Base-by-base conservation (phyloP, 192 early-diverging fungal genomes). In the Allomyces macrogynus region DNA sequence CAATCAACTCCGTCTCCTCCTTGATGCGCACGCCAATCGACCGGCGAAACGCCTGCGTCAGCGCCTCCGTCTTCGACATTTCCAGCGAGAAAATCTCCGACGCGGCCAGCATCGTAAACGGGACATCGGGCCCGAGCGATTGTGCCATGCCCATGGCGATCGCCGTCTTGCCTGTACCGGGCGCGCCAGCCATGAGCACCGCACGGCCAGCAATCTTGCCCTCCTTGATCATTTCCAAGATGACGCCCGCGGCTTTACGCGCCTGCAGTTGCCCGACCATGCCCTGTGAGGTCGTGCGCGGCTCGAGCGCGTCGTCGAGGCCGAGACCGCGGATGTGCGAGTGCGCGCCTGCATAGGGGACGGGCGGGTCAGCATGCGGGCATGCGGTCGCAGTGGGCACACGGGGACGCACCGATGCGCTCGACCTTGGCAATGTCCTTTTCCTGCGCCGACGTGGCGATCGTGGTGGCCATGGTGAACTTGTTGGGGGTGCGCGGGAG, bases 101-200 rank as follows among this genome's bases (percentile, higher is more conserved):
- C 4, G 91, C 89, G 2, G 94, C 90, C 66, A 99, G 75, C 85
- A 93, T 93, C 23, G 94, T 99, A 67, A 99, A 99, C 3, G 95
- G 95, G 7, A 97, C 93, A 61, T 97, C 95, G 1, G 81, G 70
- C 26, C 95, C 95, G 7, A 99, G 81, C 22, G 92, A 89, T 72
- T 89, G 92, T 42, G 92, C 89, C 88, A 94, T 94, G 22, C 91
- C 95, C 94, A 97, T 97, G 11, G 95, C 95, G 73, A 99, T 97
- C 27, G 95, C 95, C 1, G 95, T 99, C 80, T 99, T 99, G 70
- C 95, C 95, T 4, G 95, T 95, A 60, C 91, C 92, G 7, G 95
- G 95, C n/a, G 92, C 87, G 22, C 95, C 95, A 24, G 95, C 95
- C 87, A 99, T 95, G 67, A 99, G 76, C 44, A 99, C 87, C 11